Evolutionary conservation across 179 eudicot genomes (phyloP), one percentile per base, ranked within the genome.

Genomic region (Silene noctiflora): DNA sequence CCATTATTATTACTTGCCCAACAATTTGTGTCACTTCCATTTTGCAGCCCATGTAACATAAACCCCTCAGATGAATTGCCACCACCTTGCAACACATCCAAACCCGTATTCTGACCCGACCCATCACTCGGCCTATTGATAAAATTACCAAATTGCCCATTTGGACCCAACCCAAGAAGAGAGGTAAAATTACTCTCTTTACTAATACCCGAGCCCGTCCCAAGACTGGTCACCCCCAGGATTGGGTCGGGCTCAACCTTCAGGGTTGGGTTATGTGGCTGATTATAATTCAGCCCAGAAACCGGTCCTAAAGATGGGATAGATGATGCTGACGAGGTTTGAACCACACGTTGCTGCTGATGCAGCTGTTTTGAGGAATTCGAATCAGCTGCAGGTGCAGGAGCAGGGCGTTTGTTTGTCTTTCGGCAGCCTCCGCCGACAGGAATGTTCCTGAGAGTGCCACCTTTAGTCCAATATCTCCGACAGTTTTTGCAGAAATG

Each of bases 391-490:
- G 78, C 10, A 35, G n/a, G n/a, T n/a, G 62, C n/a, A 22, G 65
- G 69, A 0, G 88, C 77, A 4, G 75, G 19, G 6, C 91, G 88
- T 71, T 88, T 88, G 3, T 83, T 39, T 75, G 61, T 75, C 79
- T 86, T 89, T 0, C 89, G 73, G 27, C 83, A 79, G 59, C 85
- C 86, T 1, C 94, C 93, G 60, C 93, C 93, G 24, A 89, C 87
- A 0, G 91, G 93, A 61, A 89, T 84, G 84, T 89, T 89, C 1
- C 94, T 48, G 10, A 89, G 81, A 4, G 91, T 66, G 59, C 94
- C 94, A 11, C 94, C 94, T 75, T 86, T 89, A 2, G 94, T 89
- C 93, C 93, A 89, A 62, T 89, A 89, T 8, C 93, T 53, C 4
- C 82, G 67, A 48, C 93, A 89, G 35, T 72, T 78, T 76, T 88